These are phyloP conservation scores for Aquilaria malaccensis DNA, from an alignment of 345 rosid genomes.

Conservation along the genomic window DNA sequence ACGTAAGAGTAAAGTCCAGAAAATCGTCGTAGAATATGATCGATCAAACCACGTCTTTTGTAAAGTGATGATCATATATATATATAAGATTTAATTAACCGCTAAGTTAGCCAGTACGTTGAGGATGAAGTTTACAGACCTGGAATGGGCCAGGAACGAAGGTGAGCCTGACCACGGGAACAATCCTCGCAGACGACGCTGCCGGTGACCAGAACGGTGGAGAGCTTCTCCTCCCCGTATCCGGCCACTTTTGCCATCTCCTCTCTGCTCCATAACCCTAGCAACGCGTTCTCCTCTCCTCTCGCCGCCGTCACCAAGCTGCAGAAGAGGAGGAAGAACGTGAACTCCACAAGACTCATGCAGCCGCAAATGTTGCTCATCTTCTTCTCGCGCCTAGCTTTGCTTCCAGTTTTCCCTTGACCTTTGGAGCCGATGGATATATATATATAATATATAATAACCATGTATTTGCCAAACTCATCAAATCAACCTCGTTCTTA, in stretches of 20 bases:
- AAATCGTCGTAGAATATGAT: no score
- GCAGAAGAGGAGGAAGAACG: slow-evolving; percentile 7
- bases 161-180: slow-evolving; percentile 14
- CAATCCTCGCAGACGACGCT: slow-evolving; percentile 33
- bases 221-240: slow-evolving; percentile 61
- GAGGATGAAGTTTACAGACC: slow-evolving; percentile 15
- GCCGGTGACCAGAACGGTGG: slow-evolving; percentile 50
- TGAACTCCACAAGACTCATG: slow-evolving; percentile 5
- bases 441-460: no score
- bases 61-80: no score
- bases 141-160: slow-evolving; percentile 38
- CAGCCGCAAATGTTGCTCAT: slow-evolving; percentile 33
- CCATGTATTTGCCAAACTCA: neutral
- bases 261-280: slow-evolving; percentile 29
- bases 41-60: no score
- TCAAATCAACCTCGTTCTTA: slow-evolving; percentile 2
- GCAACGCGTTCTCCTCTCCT: slow-evolving; percentile 3
- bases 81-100: no score
- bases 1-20: no score
- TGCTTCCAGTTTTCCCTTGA: neutral
- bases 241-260: slow-evolving; percentile 61
- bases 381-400: slow-evolving; percentile 22
- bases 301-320: slow-evolving; percentile 12
- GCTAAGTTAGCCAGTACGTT: no score
- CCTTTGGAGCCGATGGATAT: neutral